Conservation (phyloP, 164 flowering plant species). For the Cinnamomum chago region DNA sequence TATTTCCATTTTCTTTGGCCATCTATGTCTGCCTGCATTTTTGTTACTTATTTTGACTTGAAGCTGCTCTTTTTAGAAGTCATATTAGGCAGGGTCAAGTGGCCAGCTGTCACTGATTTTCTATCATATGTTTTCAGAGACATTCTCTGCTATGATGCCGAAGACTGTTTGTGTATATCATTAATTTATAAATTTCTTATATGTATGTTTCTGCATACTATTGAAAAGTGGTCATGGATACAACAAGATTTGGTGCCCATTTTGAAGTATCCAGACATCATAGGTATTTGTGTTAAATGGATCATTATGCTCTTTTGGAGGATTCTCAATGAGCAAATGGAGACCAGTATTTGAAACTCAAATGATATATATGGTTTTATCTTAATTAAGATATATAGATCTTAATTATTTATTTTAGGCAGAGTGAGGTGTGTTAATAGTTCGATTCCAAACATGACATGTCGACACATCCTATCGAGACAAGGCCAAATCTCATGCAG, state of each 20-base stretch:
- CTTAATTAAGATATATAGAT: not conserved
- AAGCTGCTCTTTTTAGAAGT: not conserved
- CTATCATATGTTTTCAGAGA: not conserved
- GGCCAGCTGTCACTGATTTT: not conserved
- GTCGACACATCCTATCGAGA: constrained; percentile 1
- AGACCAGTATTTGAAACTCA: not conserved
- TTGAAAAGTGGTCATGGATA: not conserved
- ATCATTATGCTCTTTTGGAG: not conserved
- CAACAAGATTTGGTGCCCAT: not conserved
- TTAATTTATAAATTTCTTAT: not conserved
- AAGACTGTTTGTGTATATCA: not conserved
- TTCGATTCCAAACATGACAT: not conserved
- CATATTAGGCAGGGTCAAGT: not conserved
- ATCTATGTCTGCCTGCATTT: not conserved
- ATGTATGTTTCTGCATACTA: not conserved
- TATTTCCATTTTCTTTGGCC: not conserved
- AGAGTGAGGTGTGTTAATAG: not conserved
- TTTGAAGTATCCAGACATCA: not conserved
- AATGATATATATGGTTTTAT: too few species aligned
- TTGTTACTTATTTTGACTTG: not conserved
- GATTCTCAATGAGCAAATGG: not conserved
- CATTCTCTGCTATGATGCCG: not conserved
- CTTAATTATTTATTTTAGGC: not conserved
- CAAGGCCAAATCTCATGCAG: constrained; percentile 9
- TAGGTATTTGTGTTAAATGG: not conserved